These are phyloP conservation scores for Wallacemonas sp. DNA, from an alignment of 208 protist species.

Conservation along the genomic window DNA sequence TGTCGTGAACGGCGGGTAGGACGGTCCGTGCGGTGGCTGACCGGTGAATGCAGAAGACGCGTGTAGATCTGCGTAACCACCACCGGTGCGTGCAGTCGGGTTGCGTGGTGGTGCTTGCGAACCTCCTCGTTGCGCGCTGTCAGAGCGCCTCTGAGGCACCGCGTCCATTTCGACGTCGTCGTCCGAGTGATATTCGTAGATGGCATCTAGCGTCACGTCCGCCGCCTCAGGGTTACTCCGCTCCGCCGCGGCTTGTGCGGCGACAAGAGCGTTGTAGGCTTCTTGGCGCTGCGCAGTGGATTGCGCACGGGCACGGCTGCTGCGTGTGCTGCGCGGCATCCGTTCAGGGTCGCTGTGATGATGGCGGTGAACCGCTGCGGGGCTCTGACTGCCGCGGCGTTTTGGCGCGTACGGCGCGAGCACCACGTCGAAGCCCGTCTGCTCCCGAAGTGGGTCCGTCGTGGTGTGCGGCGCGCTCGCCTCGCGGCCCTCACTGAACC, in stretches of 20 bases:
- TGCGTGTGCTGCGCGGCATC: neutral
- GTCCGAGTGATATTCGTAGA: slow-evolving; percentile 15
- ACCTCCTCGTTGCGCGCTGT: too few species aligned
- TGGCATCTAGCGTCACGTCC: slow-evolving; percentile 26
- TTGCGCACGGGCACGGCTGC: neutral
- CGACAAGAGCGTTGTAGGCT: neutral
- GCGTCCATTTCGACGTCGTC: neutral
- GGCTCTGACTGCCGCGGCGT: neutral
- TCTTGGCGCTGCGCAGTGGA: neutral
- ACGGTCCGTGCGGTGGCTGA: too few species aligned
- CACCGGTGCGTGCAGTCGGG: too few species aligned
- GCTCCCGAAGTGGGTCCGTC: neutral
- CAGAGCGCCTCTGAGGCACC: too few species aligned
- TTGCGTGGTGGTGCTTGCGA: too few species aligned
- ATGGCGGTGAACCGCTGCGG: neutral
- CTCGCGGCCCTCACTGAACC: too few species aligned
- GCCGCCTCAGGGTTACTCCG: neutral
- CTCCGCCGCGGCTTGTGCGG: neutral
- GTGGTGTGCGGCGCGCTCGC: neutral
- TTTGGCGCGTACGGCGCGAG: slow-evolving; percentile 2
- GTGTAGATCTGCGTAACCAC: too few species aligned
- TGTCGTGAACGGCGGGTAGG: too few species aligned
- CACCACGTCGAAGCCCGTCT: neutral
- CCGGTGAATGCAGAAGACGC: too few species aligned
- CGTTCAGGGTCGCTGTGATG: neutral